Conservation (phyloP, 148 eudicot species). For the Limonium bicolor region DNA sequence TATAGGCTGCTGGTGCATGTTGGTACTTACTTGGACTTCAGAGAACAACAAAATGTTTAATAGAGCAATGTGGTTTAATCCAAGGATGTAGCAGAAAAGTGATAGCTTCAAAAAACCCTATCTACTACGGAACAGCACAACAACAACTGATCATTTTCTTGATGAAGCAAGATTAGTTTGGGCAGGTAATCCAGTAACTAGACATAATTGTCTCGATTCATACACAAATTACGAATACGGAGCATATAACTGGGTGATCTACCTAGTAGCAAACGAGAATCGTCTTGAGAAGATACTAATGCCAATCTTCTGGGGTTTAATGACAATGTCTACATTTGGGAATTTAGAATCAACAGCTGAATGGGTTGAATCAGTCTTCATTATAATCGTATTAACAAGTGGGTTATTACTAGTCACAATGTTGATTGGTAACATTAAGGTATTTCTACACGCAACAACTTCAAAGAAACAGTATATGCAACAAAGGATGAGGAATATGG, state of each 20-base stretch:
- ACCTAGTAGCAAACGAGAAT: constrained; percentile 55
- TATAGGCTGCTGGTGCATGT: constrained; percentile 94
- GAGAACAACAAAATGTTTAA: constrained; percentile 64
- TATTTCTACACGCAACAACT: constrained; percentile 81
- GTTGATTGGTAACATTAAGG: constrained; percentile 97
- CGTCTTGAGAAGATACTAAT: constrained; percentile 77
- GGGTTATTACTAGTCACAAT: constrained; percentile 87
- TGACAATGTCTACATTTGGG: constrained; percentile 92
- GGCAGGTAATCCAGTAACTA: constrained; percentile 36
- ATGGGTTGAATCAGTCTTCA: constrained; percentile 72
- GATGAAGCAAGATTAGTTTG: constrained; percentile 36
- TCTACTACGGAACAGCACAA: constrained; percentile 42
- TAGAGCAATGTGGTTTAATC: constrained; percentile 36
- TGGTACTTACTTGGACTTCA: constrained; percentile 89
- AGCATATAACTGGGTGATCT: constrained; percentile 78
- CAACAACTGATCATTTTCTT: constrained; percentile 11
- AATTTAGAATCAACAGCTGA: constrained; percentile 90
- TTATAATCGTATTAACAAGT: constrained; percentile 67
- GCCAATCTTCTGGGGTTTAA: constrained; percentile 94
- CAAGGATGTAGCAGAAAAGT: constrained; percentile 28
- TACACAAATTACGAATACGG: constrained; percentile 51
- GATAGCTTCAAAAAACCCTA: constrained; percentile 54
- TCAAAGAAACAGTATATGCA: constrained; percentile 95
- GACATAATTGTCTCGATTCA: constrained; percentile 34
- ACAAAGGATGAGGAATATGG: constrained; percentile 79